A percentile compares a stretch with the other conserved stretches of the same genome.
phyloP scores from a whole-genome alignment of 2,329 filamentous ascomycete genomes.

The Cadophora sp. region DNA sequence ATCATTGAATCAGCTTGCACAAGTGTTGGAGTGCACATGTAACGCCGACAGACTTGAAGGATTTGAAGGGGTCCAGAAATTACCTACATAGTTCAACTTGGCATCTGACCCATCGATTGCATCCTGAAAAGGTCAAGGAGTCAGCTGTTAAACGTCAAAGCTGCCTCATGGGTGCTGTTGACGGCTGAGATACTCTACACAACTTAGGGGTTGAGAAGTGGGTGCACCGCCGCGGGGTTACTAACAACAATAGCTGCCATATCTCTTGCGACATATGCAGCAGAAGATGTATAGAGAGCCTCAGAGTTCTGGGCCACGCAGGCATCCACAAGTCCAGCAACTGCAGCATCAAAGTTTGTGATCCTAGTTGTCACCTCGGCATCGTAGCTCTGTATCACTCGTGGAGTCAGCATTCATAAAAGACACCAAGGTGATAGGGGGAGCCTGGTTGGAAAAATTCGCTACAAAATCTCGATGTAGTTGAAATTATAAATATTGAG shows the following conservation, averaged over 20 bases:
- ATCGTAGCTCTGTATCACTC: slow-evolving; percentile 1
- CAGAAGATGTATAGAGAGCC: slow-evolving; percentile 31
- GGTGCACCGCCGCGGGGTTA: neutral
- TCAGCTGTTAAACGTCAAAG: neutral
- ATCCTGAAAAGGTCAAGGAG: neutral
- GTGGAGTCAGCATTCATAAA: neutral
- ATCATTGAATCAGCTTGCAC: no score
- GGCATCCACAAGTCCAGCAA: slow-evolving; percentile 22
- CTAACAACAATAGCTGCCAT: slow-evolving; percentile 29
- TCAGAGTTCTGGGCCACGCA: slow-evolving; percentile 27
- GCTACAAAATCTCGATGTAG: neutral
- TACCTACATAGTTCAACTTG: slow-evolving; percentile 17
- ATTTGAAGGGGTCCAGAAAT: neutral
- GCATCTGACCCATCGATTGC: slow-evolving; percentile 10
- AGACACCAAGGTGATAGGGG: no score
- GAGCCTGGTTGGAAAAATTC: neutral
- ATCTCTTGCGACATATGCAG: slow-evolving; percentile 31
- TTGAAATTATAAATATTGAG: neutral
- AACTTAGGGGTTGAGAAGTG: neutral
- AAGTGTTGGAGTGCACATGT: neutral
- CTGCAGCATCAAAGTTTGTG: slow-evolving; percentile 22
- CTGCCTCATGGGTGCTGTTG: neutral
- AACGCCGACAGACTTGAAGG: neutral
- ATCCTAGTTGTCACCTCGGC: neutral
- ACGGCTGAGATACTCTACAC: neutral